Evolutionary conservation across 345 rosid genomes (phyloP).

Genomic region (rapeseed (Brassica napus)): DNA sequence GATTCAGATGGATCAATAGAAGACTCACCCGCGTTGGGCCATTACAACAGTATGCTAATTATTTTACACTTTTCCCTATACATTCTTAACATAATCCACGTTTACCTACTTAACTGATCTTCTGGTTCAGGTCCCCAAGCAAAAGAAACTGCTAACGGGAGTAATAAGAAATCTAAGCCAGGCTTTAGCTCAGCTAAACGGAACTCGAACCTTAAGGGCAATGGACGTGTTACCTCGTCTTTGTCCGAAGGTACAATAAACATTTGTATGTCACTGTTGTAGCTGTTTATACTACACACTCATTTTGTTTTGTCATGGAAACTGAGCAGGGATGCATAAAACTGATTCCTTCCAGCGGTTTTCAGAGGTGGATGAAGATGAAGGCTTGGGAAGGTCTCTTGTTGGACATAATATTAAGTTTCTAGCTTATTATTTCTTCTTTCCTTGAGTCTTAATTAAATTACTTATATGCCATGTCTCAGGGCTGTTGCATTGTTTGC

Average conservation of each 20-base stretch:
- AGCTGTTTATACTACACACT: slow-evolving; percentile 11
- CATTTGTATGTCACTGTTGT: slow-evolving; percentile 16
- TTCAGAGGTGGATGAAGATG: slow-evolving; percentile 57
- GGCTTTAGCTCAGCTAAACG: slow-evolving; percentile 50
- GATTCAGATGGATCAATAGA: slow-evolving; percentile 53
- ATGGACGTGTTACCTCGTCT: slow-evolving; percentile 36
- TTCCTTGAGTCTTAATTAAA: slow-evolving; percentile 26
- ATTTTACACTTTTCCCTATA: neutral
- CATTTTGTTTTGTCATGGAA: slow-evolving; percentile 19
- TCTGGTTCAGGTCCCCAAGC: slow-evolving; percentile 20
- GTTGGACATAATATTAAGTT: slow-evolving; percentile 10
- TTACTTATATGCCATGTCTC: slow-evolving; percentile 39
- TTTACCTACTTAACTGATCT: slow-evolving; percentile 12
- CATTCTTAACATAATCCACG: slow-evolving; percentile 15
- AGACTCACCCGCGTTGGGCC: slow-evolving; percentile 45
- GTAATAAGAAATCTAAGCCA: slow-evolving; percentile 44
- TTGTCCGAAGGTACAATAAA: slow-evolving; percentile 56
- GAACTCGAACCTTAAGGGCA: slow-evolving; percentile 43
- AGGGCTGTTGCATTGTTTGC: slow-evolving; percentile 72
- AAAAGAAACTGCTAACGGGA: slow-evolving; percentile 41
- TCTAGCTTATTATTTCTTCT: slow-evolving; percentile 9
- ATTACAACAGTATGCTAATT: slow-evolving; percentile 35
- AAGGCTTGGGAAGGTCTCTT: slow-evolving; percentile 74
- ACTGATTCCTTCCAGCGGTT: slow-evolving; percentile 51
- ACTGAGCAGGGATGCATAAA: slow-evolving; percentile 47